Conservation (phyloP, 768 basidiomycete genomes). For the Lactarius pseudohatsudake region DNA sequence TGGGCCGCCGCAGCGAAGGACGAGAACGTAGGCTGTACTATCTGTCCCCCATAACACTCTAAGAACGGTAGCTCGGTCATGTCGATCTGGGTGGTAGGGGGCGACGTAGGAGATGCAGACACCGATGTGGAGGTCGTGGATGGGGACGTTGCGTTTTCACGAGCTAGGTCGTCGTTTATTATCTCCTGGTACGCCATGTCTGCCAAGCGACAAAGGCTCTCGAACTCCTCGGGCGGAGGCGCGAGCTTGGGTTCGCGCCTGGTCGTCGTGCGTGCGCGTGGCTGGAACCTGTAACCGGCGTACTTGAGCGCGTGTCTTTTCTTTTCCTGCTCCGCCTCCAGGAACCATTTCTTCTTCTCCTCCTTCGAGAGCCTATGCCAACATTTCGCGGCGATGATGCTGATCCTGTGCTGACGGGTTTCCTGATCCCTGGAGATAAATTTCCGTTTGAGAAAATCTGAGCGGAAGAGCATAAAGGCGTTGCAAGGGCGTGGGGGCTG, state of each 20-base stretch:
- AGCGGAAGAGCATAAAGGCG: conserved; percentile 59
- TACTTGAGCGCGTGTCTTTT: conserved; percentile 35
- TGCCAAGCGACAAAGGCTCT: conserved; percentile 31
- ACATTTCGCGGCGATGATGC: conserved; percentile 51
- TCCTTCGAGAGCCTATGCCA: conserved; percentile 47
- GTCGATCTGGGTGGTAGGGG: background rate
- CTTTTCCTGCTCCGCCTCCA: conserved; percentile 34
- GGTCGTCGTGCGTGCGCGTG: conserved; percentile 31
- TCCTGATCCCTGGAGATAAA: conserved; percentile 46
- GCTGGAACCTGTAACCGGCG: conserved; percentile 35
- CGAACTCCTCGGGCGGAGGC: conserved; percentile 26
- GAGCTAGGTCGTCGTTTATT: background rate
- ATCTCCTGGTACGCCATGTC: conserved; percentile 19
- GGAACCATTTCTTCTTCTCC: conserved; percentile 41
- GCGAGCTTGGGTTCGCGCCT: conserved; percentile 28
- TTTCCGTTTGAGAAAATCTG: conserved; percentile 47
- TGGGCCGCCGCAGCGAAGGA: background rate
- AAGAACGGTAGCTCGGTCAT: background rate
- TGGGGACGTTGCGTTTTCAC: background rate
- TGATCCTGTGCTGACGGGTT: conserved; percentile 55
- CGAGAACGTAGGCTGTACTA: background rate
- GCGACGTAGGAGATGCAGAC: background rate
- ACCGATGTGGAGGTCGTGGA: background rate
- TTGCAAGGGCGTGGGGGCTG: conserved; percentile 52
- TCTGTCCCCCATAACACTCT: background rate